Percentiles rank a stretch among this genome's conserved stretches.
These are phyloP conservation scores for Arxiozyma bovina DNA, from an alignment of 1,139 yeast species.

Conservation along the genomic window DNA sequence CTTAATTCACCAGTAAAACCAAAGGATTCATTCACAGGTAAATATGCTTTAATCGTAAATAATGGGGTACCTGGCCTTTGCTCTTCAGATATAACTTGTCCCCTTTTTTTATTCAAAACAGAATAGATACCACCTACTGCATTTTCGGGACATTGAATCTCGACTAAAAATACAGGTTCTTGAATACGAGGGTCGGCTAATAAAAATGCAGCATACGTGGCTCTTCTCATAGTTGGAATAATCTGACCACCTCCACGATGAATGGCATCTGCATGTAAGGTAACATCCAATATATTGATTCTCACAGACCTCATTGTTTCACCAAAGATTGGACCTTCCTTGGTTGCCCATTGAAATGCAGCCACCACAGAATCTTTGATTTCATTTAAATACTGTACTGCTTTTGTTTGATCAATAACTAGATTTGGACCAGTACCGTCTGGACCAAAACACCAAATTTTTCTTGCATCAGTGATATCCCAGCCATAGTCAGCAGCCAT, in stretches of 20 bases:
- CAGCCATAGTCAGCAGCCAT: conserved; percentile 98
- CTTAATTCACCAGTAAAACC: conserved; percentile 99
- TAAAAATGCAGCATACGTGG: conserved; percentile 94
- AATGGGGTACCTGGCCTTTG: conserved; percentile 99
- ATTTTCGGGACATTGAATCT: conserved; percentile 98
- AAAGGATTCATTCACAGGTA: conserved; percentile 99
- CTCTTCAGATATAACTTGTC: conserved; percentile 97
- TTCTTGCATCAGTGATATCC: conserved; percentile 99
- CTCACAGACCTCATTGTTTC: conserved; percentile 94
- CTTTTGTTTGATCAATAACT: conserved; percentile 99
- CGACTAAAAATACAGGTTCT: conserved; percentile 99
- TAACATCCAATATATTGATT: conserved; percentile 97
- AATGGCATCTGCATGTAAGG: conserved; percentile 99
- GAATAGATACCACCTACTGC: conserved; percentile 99
- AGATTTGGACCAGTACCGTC: conserved; percentile 98
- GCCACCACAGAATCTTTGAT: conserved; percentile 99
- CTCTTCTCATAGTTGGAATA: conserved; percentile 99
- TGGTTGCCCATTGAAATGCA: conserved; percentile 99
- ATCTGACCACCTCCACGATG: conserved; percentile 99
- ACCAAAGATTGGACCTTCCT: conserved; percentile 98
- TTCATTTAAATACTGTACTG: conserved; percentile 97
- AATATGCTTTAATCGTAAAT: conserved; percentile 97
- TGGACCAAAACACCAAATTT: conserved; percentile 99
- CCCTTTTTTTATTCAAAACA: conserved; percentile 99
- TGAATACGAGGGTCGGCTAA: conserved; percentile 98